phyloP scores from a whole-genome alignment of 2,329 filamentous ascomycete species.

The Plectosphaerella plurivora region DNA sequence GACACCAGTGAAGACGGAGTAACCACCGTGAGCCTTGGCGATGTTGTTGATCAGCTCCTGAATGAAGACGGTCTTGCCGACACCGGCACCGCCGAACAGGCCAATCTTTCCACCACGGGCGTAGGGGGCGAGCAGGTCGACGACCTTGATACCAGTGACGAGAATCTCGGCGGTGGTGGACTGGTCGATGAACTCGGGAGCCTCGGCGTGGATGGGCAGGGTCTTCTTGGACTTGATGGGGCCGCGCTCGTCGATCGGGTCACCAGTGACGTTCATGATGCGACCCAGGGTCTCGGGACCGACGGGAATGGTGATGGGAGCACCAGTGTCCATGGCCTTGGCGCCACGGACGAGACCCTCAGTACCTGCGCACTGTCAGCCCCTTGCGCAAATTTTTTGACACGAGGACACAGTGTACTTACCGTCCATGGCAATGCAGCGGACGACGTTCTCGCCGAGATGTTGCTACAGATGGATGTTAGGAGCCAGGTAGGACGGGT shows the following conservation, averaged over 20 bases:
- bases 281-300: constrained; percentile 90
- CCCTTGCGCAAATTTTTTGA: constrained; percentile 13
- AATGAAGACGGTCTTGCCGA: constrained; percentile 99
- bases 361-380: constrained; percentile 62
- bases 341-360: constrained; percentile 97
- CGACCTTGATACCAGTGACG: constrained; percentile 99
- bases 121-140: constrained; percentile 97
- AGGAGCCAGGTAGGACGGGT: constrained; percentile 17
- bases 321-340: constrained; percentile 80
- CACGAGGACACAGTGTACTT: constrained; percentile 32
- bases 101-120: constrained; percentile 99
- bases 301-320: constrained; percentile 94
- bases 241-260: constrained; percentile 99
- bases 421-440: constrained; percentile 99
- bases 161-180: constrained; percentile 95
- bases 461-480: constrained; percentile 71
- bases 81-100: constrained; percentile 99
- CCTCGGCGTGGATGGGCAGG: constrained; percentile 89
- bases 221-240: constrained; percentile 91
- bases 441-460: constrained; percentile 97
- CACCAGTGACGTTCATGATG: constrained; percentile 99
- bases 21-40: constrained; percentile 99
- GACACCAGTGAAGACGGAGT: constrained; percentile 99
- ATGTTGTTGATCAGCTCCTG: constrained; percentile 99
- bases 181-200: constrained; percentile 90